Evolutionary conservation across 768 basidiomycete genomes (phyloP).

Genomic region (Boletus pseudopeckii): DNA sequence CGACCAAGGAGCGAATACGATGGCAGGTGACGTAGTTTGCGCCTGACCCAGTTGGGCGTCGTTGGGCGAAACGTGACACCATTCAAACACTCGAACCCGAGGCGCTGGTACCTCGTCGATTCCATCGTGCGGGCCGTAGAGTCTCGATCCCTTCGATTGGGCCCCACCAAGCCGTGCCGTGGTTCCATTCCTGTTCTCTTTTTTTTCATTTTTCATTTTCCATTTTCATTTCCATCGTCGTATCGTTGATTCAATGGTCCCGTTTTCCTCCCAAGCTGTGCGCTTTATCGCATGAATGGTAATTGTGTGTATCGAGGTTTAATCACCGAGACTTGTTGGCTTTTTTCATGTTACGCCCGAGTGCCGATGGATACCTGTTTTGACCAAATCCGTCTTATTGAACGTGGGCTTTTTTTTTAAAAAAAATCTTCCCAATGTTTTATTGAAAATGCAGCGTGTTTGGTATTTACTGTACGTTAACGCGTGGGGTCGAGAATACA

Average conservation of each 20-base stretch:
- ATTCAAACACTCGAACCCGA: background rate
- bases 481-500: background rate
- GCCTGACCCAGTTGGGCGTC: background rate
- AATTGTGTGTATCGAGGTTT: slow-evolving; percentile 8
- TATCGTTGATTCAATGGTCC: background rate
- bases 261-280: background rate
- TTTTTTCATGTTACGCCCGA: slow-evolving; percentile 5
- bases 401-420: no score
- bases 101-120: background rate
- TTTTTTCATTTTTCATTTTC: background rate
- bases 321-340: slow-evolving; percentile 14
- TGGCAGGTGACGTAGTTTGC: background rate
- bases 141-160: background rate
- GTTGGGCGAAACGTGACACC: no score
- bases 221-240: background rate
- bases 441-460: background rate
- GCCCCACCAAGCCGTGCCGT: background rate
- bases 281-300: background rate
- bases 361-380: slow-evolving; percentile 1
- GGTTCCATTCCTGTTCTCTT: background rate
- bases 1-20: slow-evolving; percentile 3
- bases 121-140: background rate
- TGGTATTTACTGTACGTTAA: background rate
- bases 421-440: background rate
- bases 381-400: no score